phyloP scores from a whole-genome alignment of 1,139 yeast species.

The Arxiozyma telluris region DNA sequence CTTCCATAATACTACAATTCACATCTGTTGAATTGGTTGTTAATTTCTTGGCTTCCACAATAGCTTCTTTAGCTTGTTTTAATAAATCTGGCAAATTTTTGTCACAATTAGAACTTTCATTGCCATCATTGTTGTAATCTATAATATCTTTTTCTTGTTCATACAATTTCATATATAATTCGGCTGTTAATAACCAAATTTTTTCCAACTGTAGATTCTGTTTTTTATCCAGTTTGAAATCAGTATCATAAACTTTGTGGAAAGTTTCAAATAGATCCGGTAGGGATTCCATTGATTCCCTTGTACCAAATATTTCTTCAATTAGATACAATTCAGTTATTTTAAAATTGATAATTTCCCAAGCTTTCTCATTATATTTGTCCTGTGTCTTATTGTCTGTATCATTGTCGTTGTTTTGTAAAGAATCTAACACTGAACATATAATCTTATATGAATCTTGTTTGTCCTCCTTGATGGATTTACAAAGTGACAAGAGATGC shows the following conservation, averaged over 20 bases:
- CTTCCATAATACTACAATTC: conserved; percentile 52
- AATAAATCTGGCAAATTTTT: conserved; percentile 34
- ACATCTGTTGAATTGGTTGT: conserved; percentile 23
- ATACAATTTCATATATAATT: conserved; percentile 44
- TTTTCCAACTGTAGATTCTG: conserved; percentile 36
- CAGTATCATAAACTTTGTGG: conserved; percentile 8
- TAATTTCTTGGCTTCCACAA: conserved; percentile 56
- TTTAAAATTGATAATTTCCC: conserved; percentile 59
- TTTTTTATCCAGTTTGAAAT: conserved; percentile 9
- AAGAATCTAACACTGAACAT: conserved; percentile 34
- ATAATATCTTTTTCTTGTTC: conserved; percentile 3
- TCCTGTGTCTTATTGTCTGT: neutral
- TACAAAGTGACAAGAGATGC: conserved; percentile 44
- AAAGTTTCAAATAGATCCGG: conserved; percentile 59
- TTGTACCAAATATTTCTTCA: conserved; percentile 54
- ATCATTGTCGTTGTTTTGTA: conserved; percentile 16
- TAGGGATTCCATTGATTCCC: conserved; percentile 53
- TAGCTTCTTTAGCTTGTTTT: conserved; percentile 59
- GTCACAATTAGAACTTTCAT: conserved; percentile 12
- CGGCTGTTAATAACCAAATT: conserved; percentile 70
- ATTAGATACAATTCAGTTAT: conserved; percentile 66
- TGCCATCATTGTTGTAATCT: conserved; percentile 8
- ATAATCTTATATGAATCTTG: conserved; percentile 39
- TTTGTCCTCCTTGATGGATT: conserved; percentile 45
- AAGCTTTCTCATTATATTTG: conserved; percentile 30